These are phyloP conservation scores for Escallonia rubra DNA, from an alignment of 129 eudicot genomes.

Conservation along the genomic window DNA sequence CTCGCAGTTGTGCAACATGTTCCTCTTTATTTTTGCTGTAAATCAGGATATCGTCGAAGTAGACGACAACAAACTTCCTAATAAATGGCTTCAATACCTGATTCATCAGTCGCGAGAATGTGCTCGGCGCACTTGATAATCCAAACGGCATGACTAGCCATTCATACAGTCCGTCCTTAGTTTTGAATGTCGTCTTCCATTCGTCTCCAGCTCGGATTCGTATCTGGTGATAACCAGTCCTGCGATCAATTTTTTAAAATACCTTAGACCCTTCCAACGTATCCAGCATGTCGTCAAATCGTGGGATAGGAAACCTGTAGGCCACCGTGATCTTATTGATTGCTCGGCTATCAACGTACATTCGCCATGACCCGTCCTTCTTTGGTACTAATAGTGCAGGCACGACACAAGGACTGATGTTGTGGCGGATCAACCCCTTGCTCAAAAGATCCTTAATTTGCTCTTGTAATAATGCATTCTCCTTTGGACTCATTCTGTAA, in stretches of 20 bases:
- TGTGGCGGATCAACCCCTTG: no score
- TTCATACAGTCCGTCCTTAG: slow-evolving; percentile 5
- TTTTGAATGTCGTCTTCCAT: slow-evolving; percentile 18
- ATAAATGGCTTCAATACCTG: slow-evolving; percentile 6
- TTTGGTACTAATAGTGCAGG: not conserved
- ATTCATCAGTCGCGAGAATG: slow-evolving; percentile 14
- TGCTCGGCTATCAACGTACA: slow-evolving; percentile 3
- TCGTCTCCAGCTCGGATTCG: slow-evolving; percentile 13
- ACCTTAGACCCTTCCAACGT: not conserved
- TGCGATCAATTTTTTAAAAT: slow-evolving; percentile 6
- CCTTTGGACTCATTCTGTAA: no score
- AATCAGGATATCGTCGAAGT: no score
- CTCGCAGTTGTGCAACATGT: no score
- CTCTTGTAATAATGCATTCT: no score
- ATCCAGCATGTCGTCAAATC: slow-evolving; percentile 8
- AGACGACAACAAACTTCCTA: slow-evolving; percentile 2
- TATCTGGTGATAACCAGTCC: slow-evolving; percentile 10
- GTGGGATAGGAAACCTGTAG: slow-evolving; percentile 2
- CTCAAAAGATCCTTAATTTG: no score
- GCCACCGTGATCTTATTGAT: not conserved
- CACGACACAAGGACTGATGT: no score
- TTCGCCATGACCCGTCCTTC: not conserved
- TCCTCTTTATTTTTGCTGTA: no score
- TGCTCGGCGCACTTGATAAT: slow-evolving; percentile 12
- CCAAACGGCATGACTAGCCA: slow-evolving; percentile 18